phyloP scores from a whole-genome alignment of 2,329 filamentous ascomycete genomes.

The Didymella sp. region DNA sequence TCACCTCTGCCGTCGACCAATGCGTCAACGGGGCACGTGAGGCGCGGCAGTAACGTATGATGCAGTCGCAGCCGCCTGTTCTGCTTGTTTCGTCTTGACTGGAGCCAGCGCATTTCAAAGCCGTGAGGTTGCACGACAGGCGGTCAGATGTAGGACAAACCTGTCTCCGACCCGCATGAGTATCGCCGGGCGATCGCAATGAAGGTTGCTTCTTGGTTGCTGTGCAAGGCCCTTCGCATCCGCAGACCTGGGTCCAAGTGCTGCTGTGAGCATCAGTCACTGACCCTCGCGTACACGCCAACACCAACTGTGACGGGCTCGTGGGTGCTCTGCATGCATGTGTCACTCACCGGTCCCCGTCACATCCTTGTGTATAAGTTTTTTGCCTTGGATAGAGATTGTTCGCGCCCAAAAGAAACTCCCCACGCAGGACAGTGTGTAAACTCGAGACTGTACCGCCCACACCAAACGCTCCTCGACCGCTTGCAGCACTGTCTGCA shows the following conservation, averaged over 20 bases:
- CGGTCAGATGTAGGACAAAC: conserved; percentile 18
- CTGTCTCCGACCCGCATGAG: conserved; percentile 15
- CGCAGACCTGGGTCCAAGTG: conserved; percentile 21
- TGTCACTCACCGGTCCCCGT: conserved; percentile 1
- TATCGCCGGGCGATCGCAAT: conserved; percentile 18
- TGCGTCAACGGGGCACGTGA: conserved; percentile 24
- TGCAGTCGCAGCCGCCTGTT: conserved; percentile 24
- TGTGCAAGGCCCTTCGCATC: conserved; percentile 15
- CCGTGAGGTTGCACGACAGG: conserved; percentile 33
- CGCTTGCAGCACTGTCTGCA: conserved; percentile 20
- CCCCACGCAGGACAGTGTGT: conserved; percentile 5
- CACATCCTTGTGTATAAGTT: conserved; percentile 1
- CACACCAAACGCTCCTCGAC: conserved; percentile 8
- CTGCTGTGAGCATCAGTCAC: conserved; percentile 10
- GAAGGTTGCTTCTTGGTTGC: conserved; percentile 13
- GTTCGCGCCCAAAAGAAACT: conserved; percentile 4
- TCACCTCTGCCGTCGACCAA: conserved; percentile 21
- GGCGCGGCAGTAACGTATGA: conserved; percentile 23
- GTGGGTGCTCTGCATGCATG: conserved; percentile 12
- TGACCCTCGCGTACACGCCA: conserved; percentile 7
- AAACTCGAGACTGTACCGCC: conserved; percentile 1
- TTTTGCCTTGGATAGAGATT: conserved; percentile 6
- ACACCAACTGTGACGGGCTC: conserved; percentile 4
- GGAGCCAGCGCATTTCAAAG: conserved; percentile 41
- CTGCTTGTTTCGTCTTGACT: conserved; percentile 33